Percentiles rank a stretch among this genome's conserved stretches.
These are phyloP conservation scores for Diaporthe sp. DNA, from an alignment of 2,329 filamentous ascomycete genomes.

Conservation along the genomic window DNA sequence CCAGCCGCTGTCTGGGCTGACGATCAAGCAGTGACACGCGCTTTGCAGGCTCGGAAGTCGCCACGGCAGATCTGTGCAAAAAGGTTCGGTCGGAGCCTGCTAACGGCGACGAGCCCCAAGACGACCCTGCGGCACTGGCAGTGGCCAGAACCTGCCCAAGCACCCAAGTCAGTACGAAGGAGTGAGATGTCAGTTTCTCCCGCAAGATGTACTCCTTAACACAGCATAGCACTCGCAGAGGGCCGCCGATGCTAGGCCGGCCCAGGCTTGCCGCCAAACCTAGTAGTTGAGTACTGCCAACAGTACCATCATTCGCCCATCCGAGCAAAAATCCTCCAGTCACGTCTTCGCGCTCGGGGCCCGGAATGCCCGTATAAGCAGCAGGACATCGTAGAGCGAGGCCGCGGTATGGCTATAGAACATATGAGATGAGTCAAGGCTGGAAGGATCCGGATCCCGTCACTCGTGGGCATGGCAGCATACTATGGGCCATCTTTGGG, in stretches of 20 bases:
- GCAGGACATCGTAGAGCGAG: not conserved
- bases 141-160: not conserved
- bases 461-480: not conserved
- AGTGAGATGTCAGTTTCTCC: not conserved
- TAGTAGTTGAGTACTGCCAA: too few species aligned
- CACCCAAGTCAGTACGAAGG: not conserved
- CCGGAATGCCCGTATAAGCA: not conserved
- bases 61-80: slow-evolving; percentile 19
- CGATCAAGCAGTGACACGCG: slow-evolving; percentile 33
- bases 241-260: not conserved
- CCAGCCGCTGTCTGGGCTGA: slow-evolving; percentile 36
- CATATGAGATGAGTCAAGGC: too few species aligned
- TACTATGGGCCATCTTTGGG: not conserved
- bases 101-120: not conserved
- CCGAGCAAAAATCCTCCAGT: not conserved
- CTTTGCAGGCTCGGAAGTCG: slow-evolving; percentile 35
- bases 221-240: not conserved
- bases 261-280: not conserved
- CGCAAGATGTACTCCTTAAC: slow-evolving; percentile 10
- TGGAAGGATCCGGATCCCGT: not conserved
- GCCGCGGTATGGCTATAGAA: not conserved
- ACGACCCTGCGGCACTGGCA: not conserved
- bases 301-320: not conserved
- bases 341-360: not conserved
- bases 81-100: not conserved